Evolutionary conservation across 2,329 filamentous ascomycete species (phyloP).

Genomic region (Claviceps monticola): DNA sequence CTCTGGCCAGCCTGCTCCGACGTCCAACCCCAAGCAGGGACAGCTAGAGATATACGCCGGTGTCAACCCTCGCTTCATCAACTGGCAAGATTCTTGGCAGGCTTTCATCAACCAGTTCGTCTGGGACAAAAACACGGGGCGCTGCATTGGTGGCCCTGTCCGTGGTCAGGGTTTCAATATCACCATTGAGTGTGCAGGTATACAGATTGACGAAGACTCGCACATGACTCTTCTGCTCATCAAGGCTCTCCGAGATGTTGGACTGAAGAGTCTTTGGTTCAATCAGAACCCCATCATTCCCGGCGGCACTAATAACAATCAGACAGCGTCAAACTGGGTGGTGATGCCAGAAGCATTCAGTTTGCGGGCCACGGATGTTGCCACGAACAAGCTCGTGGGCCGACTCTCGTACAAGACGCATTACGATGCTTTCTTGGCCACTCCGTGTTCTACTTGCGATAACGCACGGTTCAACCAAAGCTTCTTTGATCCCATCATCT

Average conservation of each 20-base stretch:
- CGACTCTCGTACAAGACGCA: slow-evolving; percentile 23
- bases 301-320: slow-evolving; percentile 16
- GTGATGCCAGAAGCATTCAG: slow-evolving; percentile 26
- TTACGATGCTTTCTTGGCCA: slow-evolving; percentile 23
- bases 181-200: slow-evolving; percentile 22
- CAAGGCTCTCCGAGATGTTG: slow-evolving; percentile 24
- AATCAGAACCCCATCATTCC: slow-evolving; percentile 25
- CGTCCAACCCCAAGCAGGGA: slow-evolving; percentile 15
- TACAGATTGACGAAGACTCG: slow-evolving; percentile 24
- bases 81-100: slow-evolving; percentile 25
- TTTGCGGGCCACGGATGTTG: slow-evolving; percentile 19
- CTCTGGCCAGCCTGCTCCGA: slow-evolving; percentile 17
- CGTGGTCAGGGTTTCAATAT: slow-evolving; percentile 23
- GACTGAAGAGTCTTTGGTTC: slow-evolving; percentile 25
- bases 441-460: slow-evolving; percentile 23
- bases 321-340: slow-evolving; percentile 20
- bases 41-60: slow-evolving; percentile 18
- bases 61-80: slow-evolving; percentile 25
- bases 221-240: slow-evolving; percentile 26
- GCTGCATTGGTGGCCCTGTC: slow-evolving; percentile 19
- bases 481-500: slow-evolving; percentile 24
- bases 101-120: slow-evolving; percentile 25
- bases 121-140: slow-evolving; percentile 24
- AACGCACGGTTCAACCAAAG: slow-evolving; percentile 20
- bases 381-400: slow-evolving; percentile 19